Conservation (phyloP, 169 alveolate species). For the Besnoitia besnoiti region DNA sequence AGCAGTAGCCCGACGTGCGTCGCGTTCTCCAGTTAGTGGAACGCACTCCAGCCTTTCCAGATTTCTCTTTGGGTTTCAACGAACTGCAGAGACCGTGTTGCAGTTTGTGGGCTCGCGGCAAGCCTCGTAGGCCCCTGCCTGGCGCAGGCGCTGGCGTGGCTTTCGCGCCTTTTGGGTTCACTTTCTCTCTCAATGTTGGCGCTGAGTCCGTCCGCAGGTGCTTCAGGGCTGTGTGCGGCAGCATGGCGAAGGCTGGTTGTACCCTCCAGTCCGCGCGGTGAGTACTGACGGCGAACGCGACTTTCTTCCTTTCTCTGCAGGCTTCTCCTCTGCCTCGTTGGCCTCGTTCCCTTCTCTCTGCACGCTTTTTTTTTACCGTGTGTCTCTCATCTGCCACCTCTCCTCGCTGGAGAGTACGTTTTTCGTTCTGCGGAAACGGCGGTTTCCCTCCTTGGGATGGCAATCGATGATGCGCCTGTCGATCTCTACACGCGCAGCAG, state of each 20-base stretch:
- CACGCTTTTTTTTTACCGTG: neutral
- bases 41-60: too few relatives aligned
- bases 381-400: neutral
- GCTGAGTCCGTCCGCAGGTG: conserved; percentile 45
- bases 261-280: conserved; percentile 59
- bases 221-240: conserved; percentile 59
- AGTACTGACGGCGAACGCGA: neutral
- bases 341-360: neutral
- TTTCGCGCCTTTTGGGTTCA: neutral
- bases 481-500: too few relatives aligned
- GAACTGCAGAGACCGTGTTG: too few relatives aligned
- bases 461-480: too few relatives aligned
- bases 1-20: too few relatives aligned
- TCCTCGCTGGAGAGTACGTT: neutral
- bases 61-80: too few relatives aligned
- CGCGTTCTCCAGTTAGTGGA: too few relatives aligned
- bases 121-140: neutral
- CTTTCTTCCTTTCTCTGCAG: neutral
- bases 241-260: conserved; percentile 67
- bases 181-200: neutral
- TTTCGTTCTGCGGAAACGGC: neutral
- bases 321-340: neutral
- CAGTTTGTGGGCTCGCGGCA: neutral
- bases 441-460: too few relatives aligned
- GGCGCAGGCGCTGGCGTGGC: neutral